Evolutionary conservation across 2,329 filamentous ascomycete species (phyloP).

Genomic region (Monilinia polystroma): DNA sequence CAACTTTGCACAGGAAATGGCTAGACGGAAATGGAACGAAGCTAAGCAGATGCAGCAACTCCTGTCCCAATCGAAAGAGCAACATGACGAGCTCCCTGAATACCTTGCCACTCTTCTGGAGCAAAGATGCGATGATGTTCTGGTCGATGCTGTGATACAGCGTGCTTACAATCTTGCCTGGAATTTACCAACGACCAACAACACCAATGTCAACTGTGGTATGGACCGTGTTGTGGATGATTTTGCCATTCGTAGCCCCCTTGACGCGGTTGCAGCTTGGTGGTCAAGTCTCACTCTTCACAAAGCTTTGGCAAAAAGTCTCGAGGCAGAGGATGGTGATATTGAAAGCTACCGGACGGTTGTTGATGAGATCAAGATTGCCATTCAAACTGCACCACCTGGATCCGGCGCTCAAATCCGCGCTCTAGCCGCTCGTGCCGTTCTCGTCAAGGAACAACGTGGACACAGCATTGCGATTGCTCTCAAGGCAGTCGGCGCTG

Average conservation of each 20-base stretch:
- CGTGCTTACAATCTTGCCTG: constrained; percentile 87
- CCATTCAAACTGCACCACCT: constrained; percentile 71
- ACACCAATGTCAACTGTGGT: constrained; percentile 63
- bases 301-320: constrained; percentile 61
- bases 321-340: constrained; percentile 55
- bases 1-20: constrained; percentile 68
- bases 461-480: constrained; percentile 57
- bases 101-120: constrained; percentile 75
- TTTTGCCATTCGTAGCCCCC: constrained; percentile 76
- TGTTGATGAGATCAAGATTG: constrained; percentile 59
- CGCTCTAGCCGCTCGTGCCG: constrained; percentile 58
- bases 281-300: constrained; percentile 76
- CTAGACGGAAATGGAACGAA: constrained; percentile 76
- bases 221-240: constrained; percentile 86
- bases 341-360: constrained; percentile 44
- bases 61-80: constrained; percentile 47
- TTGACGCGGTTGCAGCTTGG: constrained; percentile 91
- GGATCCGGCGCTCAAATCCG: constrained; percentile 69
- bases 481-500: constrained; percentile 51
- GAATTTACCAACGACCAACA: constrained; percentile 73
- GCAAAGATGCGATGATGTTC: constrained; percentile 77
- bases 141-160: constrained; percentile 75
- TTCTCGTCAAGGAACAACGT: constrained; percentile 55
- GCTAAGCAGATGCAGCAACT: constrained; percentile 65
- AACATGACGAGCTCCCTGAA: constrained; percentile 64